Percentiles rank a stretch among this genome's conserved stretches.
Evolutionary conservation across 2,329 filamentous ascomycete genomes (phyloP).

Genomic region (Sarocladium oryzae): DNA sequence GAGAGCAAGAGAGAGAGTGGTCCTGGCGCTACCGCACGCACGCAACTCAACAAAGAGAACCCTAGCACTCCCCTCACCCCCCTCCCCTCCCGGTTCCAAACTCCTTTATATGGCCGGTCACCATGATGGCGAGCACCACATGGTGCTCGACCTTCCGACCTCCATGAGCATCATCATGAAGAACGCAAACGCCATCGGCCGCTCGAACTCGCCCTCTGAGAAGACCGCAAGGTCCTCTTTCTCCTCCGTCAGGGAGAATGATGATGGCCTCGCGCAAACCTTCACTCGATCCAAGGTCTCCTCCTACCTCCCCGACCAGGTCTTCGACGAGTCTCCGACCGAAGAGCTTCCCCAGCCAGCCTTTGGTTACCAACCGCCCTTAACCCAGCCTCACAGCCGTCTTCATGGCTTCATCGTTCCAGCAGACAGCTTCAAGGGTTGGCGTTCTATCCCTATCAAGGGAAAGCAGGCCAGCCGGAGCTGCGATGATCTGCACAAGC

Average conservation of each 20-base stretch:
- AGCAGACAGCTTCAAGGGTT: constrained; percentile 51
- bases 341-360: constrained; percentile 35
- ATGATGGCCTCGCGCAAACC: constrained; percentile 52
- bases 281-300: constrained; percentile 59
- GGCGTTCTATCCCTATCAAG: constrained; percentile 55
- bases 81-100: not conserved
- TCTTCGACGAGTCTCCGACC: constrained; percentile 43
- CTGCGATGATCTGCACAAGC: constrained; percentile 50
- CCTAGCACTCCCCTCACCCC: constrained; percentile 11
- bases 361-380: constrained; percentile 45
- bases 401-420: constrained; percentile 55
- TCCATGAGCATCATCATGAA: constrained; percentile 24
- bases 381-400: constrained; percentile 49
- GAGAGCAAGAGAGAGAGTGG: too few relatives aligned
- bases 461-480: constrained; percentile 55
- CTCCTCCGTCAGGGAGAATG: constrained; percentile 56
- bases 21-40: not conserved
- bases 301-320: constrained; percentile 48
- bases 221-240: constrained; percentile 48
- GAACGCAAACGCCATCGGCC: constrained; percentile 31
- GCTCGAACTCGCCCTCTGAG: constrained; percentile 30
- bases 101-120: constrained; percentile 22
- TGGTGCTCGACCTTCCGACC: constrained; percentile 22
- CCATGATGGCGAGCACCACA: constrained; percentile 20
- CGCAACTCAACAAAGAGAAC: not conserved